Evolutionary conservation across 495 filamentous ascomycete genomes (phyloP).

Genomic region (Trichoderma virens): DNA sequence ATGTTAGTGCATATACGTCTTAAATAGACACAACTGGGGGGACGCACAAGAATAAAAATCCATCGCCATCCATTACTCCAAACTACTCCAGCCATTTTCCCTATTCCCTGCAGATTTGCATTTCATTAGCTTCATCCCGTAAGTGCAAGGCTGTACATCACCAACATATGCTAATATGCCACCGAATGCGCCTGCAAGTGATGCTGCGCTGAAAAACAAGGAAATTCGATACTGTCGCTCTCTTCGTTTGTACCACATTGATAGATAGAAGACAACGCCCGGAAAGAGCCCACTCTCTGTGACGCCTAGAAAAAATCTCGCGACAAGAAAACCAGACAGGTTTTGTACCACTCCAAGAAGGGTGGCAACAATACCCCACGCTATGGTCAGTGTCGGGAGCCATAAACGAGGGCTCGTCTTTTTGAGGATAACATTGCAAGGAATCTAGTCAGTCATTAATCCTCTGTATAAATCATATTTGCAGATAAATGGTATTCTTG

Average conservation of each 20-base stretch:
- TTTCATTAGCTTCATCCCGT: constrained; percentile 14
- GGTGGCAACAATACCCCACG: constrained; percentile 57
- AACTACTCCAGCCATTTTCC: constrained; percentile 55
- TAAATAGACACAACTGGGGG: neutral
- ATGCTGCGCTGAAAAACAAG: constrained; percentile 67
- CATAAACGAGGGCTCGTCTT: constrained; percentile 58
- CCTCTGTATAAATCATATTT: neutral
- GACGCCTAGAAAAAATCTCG: constrained; percentile 54
- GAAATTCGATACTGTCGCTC: constrained; percentile 66
- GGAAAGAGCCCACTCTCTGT: constrained; percentile 57
- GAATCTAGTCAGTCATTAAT: constrained; percentile 35
- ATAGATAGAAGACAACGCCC: constrained; percentile 75
- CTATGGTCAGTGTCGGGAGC: constrained; percentile 35
- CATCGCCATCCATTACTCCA: constrained; percentile 69
- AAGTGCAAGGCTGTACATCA: neutral
- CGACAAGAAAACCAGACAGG: constrained; percentile 54
- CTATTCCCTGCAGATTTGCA: constrained; percentile 34
- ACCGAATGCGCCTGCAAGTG: constrained; percentile 72
- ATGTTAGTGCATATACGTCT: neutral
- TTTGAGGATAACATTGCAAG: constrained; percentile 68
- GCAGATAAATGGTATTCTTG: constrained; percentile 10
- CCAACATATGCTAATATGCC: constrained; percentile 60
- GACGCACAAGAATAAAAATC: constrained; percentile 68
- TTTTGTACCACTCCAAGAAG: constrained; percentile 63
- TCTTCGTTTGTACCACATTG: constrained; percentile 73